Base-by-base conservation (phyloP, 306 rosid species). In the Mimosa bimucronata region DNA sequence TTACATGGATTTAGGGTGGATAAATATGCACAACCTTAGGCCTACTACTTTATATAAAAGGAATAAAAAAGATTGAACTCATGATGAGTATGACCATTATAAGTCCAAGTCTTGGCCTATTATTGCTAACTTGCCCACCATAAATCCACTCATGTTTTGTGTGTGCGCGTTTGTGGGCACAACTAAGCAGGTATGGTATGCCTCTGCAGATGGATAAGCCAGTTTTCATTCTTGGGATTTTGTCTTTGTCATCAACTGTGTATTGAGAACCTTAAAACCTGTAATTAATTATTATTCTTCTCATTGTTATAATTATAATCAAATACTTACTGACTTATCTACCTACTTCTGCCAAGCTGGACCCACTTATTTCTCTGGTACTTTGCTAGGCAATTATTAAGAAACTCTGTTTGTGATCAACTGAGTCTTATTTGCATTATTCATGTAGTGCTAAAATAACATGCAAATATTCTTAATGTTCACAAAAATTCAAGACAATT, bases 181-280 rank as follows among this genome's bases (percentile, higher is more conserved):
- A 87, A 77, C 81, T 53, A 77, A 76, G 72, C 74, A 66, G 40
- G 68, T 66, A 64, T 46, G 66, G 68, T 67, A 41, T 71, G 61
- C 53, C 66, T n/a, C 26, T n/a, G 14, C 62, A 0, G 41, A 40
- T 53, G 81, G 80, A 88, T 81, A 74, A 79, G 82, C 81, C 48
- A 83, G 71, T 48, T 67, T 77, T 52, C 46, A 75, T 57, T 15
- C 26, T 60, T 53, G 71, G 75, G 78, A 1, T 64, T 83, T 38
- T 67, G 13, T 16, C 66, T 80, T 89, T 85, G 83, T 83, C 81
- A 37, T 62, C n/a, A 82, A 80, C 73, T 52, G 55, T 83, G 80
- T 74, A 55, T 68, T 23, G 37, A 60, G 78, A 80, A 73, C 86
- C 78, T 80, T 75, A 29, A 67, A 77, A 41, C 15, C 9, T 12